These are phyloP conservation scores for Phytopythium cucurbitacearum DNA, from an alignment of 352 stramenopile genomes.

Conservation along the genomic window DNA sequence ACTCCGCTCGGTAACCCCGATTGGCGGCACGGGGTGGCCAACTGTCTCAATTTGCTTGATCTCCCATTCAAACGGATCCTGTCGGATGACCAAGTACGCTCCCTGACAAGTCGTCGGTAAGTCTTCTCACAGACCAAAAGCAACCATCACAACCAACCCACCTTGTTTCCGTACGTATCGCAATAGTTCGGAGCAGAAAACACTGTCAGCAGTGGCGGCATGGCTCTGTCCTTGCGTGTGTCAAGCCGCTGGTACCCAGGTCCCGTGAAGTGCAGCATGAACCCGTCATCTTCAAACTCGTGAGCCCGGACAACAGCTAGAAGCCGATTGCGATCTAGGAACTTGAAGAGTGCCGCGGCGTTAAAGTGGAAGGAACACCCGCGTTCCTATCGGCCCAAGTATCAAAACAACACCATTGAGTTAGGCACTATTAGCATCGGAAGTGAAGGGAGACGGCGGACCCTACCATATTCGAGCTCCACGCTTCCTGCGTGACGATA, in stretches of 20 bases:
- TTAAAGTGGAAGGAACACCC: constrained; percentile 90
- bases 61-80: constrained; percentile 44
- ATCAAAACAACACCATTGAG: neutral
- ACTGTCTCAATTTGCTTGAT: constrained; percentile 46
- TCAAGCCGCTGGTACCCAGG: constrained; percentile 41
- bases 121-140: neutral
- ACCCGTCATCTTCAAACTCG: constrained; percentile 72
- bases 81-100: constrained; percentile 47
- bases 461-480: constrained; percentile 18
- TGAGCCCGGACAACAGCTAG: constrained; percentile 77
- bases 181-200: constrained; percentile 97
- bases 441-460: neutral
- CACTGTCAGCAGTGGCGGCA: constrained; percentile 89
- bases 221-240: constrained; percentile 31
- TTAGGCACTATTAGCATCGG: neutral
- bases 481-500: constrained; percentile 11
- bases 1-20: constrained; percentile 41
- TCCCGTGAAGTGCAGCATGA: constrained; percentile 56
- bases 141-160: constrained; percentile 7
- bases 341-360: constrained; percentile 59
- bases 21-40: constrained; percentile 47
- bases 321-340: constrained; percentile 63
- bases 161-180: constrained; percentile 75
- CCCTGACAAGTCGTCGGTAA: constrained; percentile 18
- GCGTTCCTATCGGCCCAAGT: constrained; percentile 27